These are phyloP conservation scores for Triglochin maritima DNA, from an alignment of 106 monocot genomes.

Conservation along the genomic window DNA sequence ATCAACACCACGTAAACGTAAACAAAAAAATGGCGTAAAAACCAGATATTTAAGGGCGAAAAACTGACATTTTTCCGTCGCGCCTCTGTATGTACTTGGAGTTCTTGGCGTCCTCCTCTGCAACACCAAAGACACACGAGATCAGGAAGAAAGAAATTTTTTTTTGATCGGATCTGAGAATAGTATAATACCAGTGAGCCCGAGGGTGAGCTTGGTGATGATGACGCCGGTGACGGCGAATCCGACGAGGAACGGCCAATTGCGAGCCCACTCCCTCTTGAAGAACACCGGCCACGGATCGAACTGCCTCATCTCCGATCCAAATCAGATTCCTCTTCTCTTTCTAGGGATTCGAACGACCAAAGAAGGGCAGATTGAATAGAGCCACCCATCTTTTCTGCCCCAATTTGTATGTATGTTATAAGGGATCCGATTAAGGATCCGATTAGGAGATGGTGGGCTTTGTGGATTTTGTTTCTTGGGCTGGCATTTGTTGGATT, in stretches of 20 bases:
- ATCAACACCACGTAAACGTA: too few species aligned
- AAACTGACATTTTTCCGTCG: constrained; percentile 23
- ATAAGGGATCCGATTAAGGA: too few species aligned
- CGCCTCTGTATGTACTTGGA: constrained; percentile 67
- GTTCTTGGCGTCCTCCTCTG: constrained; percentile 87
- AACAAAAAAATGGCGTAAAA: too few species aligned
- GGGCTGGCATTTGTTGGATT: too few species aligned
- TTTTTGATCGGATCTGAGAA: not conserved
- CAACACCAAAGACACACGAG: not conserved
- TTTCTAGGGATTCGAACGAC: not conserved
- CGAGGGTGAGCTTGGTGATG: constrained; percentile 63
- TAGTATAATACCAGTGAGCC: constrained; percentile 40
- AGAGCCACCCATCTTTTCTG: too few species aligned
- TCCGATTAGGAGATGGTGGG: too few species aligned
- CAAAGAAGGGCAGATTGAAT: too few species aligned
- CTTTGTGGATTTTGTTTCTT: too few species aligned
- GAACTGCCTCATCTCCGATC: constrained; percentile 44
- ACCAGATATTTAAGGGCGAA: not conserved
- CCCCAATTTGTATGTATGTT: too few species aligned
- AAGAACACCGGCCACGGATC: constrained; percentile 98
- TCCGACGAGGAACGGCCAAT: constrained; percentile 90
- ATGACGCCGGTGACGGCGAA: constrained; percentile 76
- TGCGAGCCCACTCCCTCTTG: constrained; percentile 58
- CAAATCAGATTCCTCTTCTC: not conserved
- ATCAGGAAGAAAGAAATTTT: not conserved